Base-by-base conservation (phyloP, 1,139 yeast species). In the Geotrichum macrosporum region DNA sequence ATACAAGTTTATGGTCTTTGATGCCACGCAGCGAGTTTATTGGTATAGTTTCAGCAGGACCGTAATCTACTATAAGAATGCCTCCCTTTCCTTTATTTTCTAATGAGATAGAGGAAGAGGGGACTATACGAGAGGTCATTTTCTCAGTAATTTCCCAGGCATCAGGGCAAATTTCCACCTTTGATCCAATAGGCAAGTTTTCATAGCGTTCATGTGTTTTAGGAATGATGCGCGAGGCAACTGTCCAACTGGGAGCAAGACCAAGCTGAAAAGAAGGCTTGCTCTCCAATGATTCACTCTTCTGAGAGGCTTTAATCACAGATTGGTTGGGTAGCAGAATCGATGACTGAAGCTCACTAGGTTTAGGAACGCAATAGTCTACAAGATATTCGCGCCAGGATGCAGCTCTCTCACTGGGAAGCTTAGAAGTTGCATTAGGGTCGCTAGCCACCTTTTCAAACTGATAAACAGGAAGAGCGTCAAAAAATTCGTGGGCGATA, bases 401-500 rank as follows among this genome's bases (percentile, higher is more conserved):
- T 5, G 0, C 87, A 86, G 15, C 75, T 63, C 27, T 70, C 67
- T 41, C 41, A 24, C 44, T 45, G 4, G 46, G 42, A 10, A 49
- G 44, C 35, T 35, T 32, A 8, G 49, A 30, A 13, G 38, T 40
- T 8, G 44, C 50, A 15, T 34, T 32, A 10, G 50, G 44, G n/a
- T 66, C 66, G 35, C 58, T 55, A 9, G 56, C 56, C 0, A 84
- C 78, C 54, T 75, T 75, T 47, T 76, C 74, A 60, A 84, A 86
- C 53, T 81, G 75, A 54, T 82, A 80, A 21, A 86, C 80, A 0
- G 95, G 95, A 50, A 86, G 70, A 0, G 95, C 95, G 66, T 86
- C 95, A 60, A 83, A 86, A 58, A 86, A 86, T 61, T 86, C 95
- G 61, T 86, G 95, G 0, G 94, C 94, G 46, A 86, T 62, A 6